These are phyloP conservation scores for Coemansia umbellata DNA, from an alignment of 192 early-diverging fungal species.

Conservation along the genomic window DNA sequence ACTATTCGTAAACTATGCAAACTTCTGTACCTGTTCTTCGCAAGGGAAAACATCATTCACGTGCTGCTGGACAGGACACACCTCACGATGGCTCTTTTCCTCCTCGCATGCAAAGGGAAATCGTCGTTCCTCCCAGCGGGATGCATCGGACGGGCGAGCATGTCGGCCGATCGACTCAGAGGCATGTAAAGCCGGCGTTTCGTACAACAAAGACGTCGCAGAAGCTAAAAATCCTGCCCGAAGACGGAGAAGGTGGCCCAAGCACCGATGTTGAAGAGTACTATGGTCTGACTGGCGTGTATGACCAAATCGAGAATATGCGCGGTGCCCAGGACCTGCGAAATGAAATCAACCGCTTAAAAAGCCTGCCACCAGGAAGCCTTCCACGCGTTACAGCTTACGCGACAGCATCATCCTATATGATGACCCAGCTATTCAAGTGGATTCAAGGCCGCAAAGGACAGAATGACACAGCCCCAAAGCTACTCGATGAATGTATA, in stretches of 20 bases:
- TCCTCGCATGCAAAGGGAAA: slow-evolving; percentile 46
- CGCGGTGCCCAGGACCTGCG: slow-evolving; percentile 52
- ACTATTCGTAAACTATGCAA: slow-evolving; percentile 19
- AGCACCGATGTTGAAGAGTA: slow-evolving; percentile 51
- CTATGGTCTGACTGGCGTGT: slow-evolving; percentile 52
- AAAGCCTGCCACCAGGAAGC: slow-evolving; percentile 66
- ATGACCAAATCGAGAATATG: slow-evolving; percentile 70
- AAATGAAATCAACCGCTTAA: slow-evolving; percentile 69
- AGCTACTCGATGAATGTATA: slow-evolving; percentile 77
- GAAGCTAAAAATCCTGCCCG: slow-evolving; percentile 87
- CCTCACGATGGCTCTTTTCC: slow-evolving; percentile 42
- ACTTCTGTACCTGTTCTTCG: slow-evolving; percentile 26
- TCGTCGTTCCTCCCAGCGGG: slow-evolving; percentile 46
- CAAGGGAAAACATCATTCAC: slow-evolving; percentile 10
- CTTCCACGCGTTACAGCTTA: slow-evolving; percentile 81
- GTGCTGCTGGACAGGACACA: slow-evolving; percentile 6
- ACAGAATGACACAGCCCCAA: slow-evolving; percentile 63
- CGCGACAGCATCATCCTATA: slow-evolving; percentile 79
- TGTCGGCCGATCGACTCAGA: slow-evolving; percentile 17
- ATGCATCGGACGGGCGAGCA: slow-evolving; percentile 41
- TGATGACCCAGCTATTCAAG: slow-evolving; percentile 71
- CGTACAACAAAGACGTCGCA: slow-evolving; percentile 92
- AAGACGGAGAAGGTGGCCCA: slow-evolving; percentile 55
- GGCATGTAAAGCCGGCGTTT: slow-evolving; percentile 60
- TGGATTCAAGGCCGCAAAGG: slow-evolving; percentile 64